Base-by-base conservation (phyloP, 192 early-diverging fungal species). In the Spinellus fusiger region DNA sequence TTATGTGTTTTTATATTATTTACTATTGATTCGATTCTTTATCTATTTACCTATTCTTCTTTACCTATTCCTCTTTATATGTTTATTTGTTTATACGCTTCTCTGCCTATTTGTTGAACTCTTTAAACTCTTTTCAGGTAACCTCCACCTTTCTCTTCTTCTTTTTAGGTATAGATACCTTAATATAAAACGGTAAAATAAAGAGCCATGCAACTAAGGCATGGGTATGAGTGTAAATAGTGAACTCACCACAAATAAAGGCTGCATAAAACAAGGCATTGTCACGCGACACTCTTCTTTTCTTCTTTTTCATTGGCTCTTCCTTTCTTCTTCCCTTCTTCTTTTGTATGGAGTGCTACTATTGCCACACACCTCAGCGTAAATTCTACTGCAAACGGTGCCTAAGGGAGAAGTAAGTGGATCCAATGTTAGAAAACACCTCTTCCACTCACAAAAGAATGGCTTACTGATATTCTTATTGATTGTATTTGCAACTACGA, bases 301-400 rank as follows among this genome's bases (percentile, higher is more conserved):
- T n/a, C 15, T n/a, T 60, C 47, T 49, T 49, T 52, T 27, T 52
- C 12, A 28, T 33, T 52, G 15, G 28, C 31, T 62, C 31, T 20
- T 40, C 44, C n/a, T 31, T 49, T 4, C 34, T 3, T 2, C 20
- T 35, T 59, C 6, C 27, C 13, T 44, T 22, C 33, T 0, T 2
- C 54, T 40, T 13, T 27, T 25, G 54, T 1, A 71, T 71, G 69
- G 57, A 71, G 47, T 71, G 69, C 31, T 32, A 71, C 40, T 71
- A 71, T 38, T 71, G 69, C 51, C 69, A 59, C 33, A 56, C 58
- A 28, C 53, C 52, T 32, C 60, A 55, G 40, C 69, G 69, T 40
- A 61, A 71, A 27, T 61, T 61, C 20, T 61, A 61, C 25, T 71
- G 69, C 28, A 34, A 32, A 20, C 5, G 20, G 0, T 71, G 69